Base-by-base conservation (phyloP, 768 basidiomycete genomes). In the Mycena maculata region DNA sequence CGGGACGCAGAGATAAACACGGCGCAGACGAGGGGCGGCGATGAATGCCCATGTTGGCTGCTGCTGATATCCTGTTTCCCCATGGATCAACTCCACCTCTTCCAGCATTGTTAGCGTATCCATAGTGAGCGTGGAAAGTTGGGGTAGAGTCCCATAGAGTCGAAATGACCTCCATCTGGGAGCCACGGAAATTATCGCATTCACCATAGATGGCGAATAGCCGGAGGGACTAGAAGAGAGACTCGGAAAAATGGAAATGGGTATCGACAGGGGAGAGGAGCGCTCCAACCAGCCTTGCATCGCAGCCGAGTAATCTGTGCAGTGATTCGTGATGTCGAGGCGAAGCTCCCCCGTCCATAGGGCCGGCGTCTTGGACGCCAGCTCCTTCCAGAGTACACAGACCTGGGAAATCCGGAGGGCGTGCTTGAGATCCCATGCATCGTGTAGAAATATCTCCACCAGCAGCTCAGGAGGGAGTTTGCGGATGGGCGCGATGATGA, bases 401-500 rank as follows among this genome's bases (percentile, higher is more conserved):
- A 65, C 56, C 0, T 44, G 44, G 3, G 36, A 22, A 30, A 65
- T 28, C 16, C 8, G 15, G 1, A 36, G 42, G 6, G 18, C 28
- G 31, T 13, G 10, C 31, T 28, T 11, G 31, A 33, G 9, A 5
- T n/a, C 31, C 10, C 33, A 20, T 33, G 9, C 13, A n/a, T 16
- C 28, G 31, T 33, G 31, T 20, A 42, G 22, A 25, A 61, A 61
- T 6, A 61, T 61, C 22, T 61, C 33, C 8, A 41, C 36, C n/a
- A 61, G 49, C 10, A 61, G 20, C 38, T 61, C 60, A 6, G 49
- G 3, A 12, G 60, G 60, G 20, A 61, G 49, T n/a, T 50, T 52
- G 4, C 49, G 47, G 20, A 61, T 42, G 47, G 60, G 60, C 5
- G 60, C 13, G 36, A 61, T n/a, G 10, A 33, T 36, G 25, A 25